These are phyloP conservation scores for Metschnikowia reukaufii DNA, from an alignment of 805 yeast species.

Conservation along the genomic window DNA sequence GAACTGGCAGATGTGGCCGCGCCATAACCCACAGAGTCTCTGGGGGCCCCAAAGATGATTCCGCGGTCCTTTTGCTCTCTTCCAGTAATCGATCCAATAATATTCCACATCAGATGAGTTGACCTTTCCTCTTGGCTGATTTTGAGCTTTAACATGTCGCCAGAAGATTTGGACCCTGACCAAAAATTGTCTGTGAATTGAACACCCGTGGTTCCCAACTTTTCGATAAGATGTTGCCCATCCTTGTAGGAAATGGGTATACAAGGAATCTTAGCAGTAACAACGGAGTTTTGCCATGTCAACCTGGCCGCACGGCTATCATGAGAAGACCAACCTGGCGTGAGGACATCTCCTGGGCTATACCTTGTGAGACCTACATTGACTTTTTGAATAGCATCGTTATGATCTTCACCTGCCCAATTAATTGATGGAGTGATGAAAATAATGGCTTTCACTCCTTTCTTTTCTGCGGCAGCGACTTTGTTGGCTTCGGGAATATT, in stretches of 20 bases:
- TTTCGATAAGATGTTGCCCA: constrained; percentile 39
- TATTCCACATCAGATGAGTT: constrained; percentile 73
- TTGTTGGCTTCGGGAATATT: constrained; percentile 37
- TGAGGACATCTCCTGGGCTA: constrained; percentile 74
- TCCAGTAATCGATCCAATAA: constrained; percentile 75
- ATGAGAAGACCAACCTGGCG: constrained; percentile 71
- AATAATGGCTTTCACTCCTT: constrained; percentile 64
- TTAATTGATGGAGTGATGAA: constrained; percentile 48
- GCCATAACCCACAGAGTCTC: constrained; percentile 80
- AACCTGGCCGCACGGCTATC: constrained; percentile 39
- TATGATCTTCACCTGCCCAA: constrained; percentile 21
- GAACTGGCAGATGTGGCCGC: constrained; percentile 72
- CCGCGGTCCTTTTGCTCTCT: constrained; percentile 75
- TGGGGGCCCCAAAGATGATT: constrained; percentile 74
- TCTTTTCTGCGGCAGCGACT: constrained; percentile 49
- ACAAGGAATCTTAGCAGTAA: constrained; percentile 71
- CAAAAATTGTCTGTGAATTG: constrained; percentile 28
- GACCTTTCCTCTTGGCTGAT: constrained; percentile 44
- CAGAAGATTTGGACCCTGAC: constrained; percentile 27
- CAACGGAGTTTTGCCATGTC: constrained; percentile 46
- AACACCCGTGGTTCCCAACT: constrained; percentile 30
- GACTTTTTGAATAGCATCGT: constrained; percentile 50
- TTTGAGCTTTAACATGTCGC: constrained; percentile 25
- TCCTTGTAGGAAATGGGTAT: constrained; percentile 78
- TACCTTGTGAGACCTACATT: constrained; percentile 59